phyloP scores from a whole-genome alignment of 257 asterid genomes.

The Haberlea rhodopensis region DNA sequence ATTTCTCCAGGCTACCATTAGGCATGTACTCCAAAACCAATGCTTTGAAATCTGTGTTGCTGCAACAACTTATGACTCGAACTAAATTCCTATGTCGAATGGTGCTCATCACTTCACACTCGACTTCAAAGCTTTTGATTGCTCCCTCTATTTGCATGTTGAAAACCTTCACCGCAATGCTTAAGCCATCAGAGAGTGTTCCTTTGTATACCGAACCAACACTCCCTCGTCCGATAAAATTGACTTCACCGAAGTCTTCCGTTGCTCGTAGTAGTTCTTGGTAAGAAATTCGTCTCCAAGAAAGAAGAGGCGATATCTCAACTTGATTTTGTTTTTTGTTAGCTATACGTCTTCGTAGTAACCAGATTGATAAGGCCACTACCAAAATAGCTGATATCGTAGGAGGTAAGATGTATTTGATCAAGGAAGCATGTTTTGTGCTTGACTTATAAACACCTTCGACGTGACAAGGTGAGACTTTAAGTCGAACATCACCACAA shows the following conservation, averaged over 20 bases:
- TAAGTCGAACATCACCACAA: slow-evolving; percentile 7
- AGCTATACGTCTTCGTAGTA: background rate
- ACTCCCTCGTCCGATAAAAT: background rate
- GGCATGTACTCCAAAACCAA: slow-evolving; percentile 10
- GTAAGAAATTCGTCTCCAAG: slow-evolving; percentile 14
- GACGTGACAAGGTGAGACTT: slow-evolving; percentile 4
- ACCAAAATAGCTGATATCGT: background rate
- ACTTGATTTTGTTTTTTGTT: background rate
- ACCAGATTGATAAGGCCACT: background rate
- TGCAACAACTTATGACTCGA: slow-evolving; percentile 8
- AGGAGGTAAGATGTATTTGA: background rate
- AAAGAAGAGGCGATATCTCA: background rate
- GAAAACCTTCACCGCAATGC: slow-evolving; percentile 16
- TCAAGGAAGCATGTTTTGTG: background rate
- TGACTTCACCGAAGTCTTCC: background rate
- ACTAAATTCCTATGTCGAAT: slow-evolving; percentile 20
- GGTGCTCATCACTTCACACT: slow-evolving; percentile 11
- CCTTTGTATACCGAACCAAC: background rate
- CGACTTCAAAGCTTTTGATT: slow-evolving; percentile 4
- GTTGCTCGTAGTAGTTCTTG: slow-evolving; percentile 4
- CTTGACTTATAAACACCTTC: background rate
- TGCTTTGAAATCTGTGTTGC: slow-evolving; percentile 18
- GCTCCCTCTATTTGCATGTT: slow-evolving; percentile 1
- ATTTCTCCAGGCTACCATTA: slow-evolving; percentile 19
- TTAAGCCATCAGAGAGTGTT: slow-evolving; percentile 1